Conservation (phyloP, 139 green algal species). For the Tetratostichococcus sp. region DNA sequence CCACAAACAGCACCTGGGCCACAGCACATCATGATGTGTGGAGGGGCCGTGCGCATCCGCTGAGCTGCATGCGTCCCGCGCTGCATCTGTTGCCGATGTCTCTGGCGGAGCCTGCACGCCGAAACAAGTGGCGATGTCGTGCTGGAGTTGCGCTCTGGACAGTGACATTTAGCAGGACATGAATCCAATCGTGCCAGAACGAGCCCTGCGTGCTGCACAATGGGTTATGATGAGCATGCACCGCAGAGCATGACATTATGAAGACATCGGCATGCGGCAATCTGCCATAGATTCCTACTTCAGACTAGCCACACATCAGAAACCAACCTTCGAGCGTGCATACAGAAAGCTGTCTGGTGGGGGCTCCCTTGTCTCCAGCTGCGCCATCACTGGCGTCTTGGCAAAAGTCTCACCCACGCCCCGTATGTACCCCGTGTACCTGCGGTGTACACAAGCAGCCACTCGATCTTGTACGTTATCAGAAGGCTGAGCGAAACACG, state of each 20-base stretch:
- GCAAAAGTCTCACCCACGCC: slow-evolving; percentile 59
- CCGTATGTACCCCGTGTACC: slow-evolving; percentile 69
- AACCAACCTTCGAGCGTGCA: slow-evolving; percentile 32
- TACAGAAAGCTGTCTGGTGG: slow-evolving; percentile 54
- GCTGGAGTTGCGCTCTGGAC: too few relatives aligned
- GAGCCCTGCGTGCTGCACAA: too few relatives aligned
- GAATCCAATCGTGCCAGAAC: too few relatives aligned
- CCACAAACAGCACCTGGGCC: too few relatives aligned
- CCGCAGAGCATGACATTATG: too few relatives aligned
- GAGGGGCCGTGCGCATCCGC: slow-evolving; percentile 37
- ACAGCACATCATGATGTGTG: slow-evolving; percentile 23
- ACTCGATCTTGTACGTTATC: not conserved
- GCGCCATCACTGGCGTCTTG: slow-evolving; percentile 63
- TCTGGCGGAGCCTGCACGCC: not conserved
- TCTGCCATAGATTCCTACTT: too few relatives aligned
- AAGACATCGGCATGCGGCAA: too few relatives aligned
- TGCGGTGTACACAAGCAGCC: slow-evolving; percentile 14
- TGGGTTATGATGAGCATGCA: too few relatives aligned
- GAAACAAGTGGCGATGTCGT: too few relatives aligned
- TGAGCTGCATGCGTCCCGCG: slow-evolving; percentile 57
- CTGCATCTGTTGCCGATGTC: not conserved
- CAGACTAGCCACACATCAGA: too few relatives aligned
- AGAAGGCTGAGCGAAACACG: too few relatives aligned
- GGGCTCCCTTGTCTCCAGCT: slow-evolving; percentile 59
- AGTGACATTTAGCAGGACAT: too few relatives aligned